A percentile compares a stretch with the other conserved stretches of the same genome.
Conservation (phyloP, 371 early-diverging fungal species). For the Umbelopsis sp. region DNA sequence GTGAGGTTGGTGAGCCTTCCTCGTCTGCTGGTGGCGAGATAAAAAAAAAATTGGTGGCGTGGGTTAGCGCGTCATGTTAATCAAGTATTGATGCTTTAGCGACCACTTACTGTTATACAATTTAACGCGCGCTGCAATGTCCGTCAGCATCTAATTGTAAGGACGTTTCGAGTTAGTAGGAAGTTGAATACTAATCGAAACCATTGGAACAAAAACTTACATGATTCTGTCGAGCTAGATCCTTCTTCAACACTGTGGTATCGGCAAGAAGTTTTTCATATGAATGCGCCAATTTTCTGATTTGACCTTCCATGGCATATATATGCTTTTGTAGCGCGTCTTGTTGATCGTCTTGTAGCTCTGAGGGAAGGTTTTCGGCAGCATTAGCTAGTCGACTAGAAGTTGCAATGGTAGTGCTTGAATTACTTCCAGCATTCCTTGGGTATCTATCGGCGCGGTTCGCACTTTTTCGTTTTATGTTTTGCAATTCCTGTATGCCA, state of each 20-base stretch:
- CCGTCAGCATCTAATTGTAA: neutral
- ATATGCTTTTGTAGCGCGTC: conserved; percentile 4
- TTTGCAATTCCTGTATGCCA: conserved; percentile 55
- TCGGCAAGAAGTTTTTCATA: conserved; percentile 16
- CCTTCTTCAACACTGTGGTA: neutral
- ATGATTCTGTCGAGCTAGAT: conserved; percentile 13
- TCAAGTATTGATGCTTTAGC: no score
- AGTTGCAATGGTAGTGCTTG: neutral
- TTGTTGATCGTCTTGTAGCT: neutral
- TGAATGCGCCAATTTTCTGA: neutral
- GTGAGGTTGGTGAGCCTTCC: neutral
- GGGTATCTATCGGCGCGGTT: conserved; percentile 23
- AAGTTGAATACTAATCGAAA: neutral
- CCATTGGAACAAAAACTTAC: neutral
- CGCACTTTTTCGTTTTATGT: conserved; percentile 68
- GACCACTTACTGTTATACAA: conserved; percentile 2
- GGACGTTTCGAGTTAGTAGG: neutral
- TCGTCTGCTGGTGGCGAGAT: neutral
- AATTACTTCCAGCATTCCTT: neutral
- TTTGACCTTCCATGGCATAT: conserved; percentile 11
- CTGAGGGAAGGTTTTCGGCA: neutral
- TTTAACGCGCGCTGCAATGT: conserved; percentile 9
- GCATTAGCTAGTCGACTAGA: conserved; percentile 12
- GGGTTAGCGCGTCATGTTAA: neutral
- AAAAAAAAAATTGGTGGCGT: neutral